Evolutionary conservation across 768 basidiomycete species (phyloP).

Genomic region (Suillus alpinus): DNA sequence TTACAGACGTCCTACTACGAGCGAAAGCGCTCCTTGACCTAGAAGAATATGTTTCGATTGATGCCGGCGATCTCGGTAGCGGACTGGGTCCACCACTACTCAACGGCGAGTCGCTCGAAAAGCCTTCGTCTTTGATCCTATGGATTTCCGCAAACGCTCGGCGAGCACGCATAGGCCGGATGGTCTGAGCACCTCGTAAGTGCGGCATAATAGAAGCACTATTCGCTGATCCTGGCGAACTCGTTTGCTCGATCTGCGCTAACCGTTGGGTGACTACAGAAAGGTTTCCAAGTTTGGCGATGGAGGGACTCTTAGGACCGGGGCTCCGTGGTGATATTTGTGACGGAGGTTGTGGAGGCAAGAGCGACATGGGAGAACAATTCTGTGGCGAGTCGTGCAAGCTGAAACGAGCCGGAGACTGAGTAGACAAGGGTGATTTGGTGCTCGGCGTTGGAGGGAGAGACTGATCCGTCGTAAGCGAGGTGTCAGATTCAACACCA

Average conservation of each 20-base stretch:
- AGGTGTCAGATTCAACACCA: slow-evolving; percentile 11
- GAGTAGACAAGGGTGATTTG: slow-evolving; percentile 22
- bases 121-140: slow-evolving; percentile 16
- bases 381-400: background rate
- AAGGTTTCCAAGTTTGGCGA: slow-evolving; percentile 55
- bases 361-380: slow-evolving; percentile 15
- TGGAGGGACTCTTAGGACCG: slow-evolving; percentile 52
- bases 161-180: slow-evolving; percentile 8
- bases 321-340: slow-evolving; percentile 19
- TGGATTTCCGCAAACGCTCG: slow-evolving; percentile 24
- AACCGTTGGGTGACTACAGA: slow-evolving; percentile 69
- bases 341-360: slow-evolving; percentile 23
- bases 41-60: slow-evolving; percentile 11
- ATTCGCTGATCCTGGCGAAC: slow-evolving; percentile 14
- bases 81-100: background rate
- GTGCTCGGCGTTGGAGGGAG: slow-evolving; percentile 24
- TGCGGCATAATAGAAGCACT: slow-evolving; percentile 15
- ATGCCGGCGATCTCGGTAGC: background rate
- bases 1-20: background rate
- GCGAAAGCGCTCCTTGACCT: slow-evolving; percentile 22
- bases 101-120: background rate
- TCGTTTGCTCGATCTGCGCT: slow-evolving; percentile 50
- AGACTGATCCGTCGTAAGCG: slow-evolving; percentile 2
- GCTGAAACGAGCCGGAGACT: slow-evolving; percentile 8
- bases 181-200: slow-evolving; percentile 22